Conservation (phyloP, 2,329 filamentous ascomycete species). For the Xylariaceae sp. region DNA sequence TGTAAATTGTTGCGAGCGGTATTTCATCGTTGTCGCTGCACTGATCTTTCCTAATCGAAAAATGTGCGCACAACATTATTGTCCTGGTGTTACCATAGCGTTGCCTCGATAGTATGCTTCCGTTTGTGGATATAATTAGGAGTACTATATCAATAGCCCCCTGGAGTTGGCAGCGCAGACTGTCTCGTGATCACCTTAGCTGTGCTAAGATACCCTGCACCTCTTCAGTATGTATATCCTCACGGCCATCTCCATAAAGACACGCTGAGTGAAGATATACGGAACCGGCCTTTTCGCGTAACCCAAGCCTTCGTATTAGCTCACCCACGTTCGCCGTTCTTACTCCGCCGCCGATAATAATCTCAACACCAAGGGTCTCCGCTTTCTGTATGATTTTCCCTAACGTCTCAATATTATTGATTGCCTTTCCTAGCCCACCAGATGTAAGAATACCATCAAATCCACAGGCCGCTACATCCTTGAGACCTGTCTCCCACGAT, state of each 20-base stretch:
- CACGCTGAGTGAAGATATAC: constrained; percentile 59
- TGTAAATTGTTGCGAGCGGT: constrained; percentile 1
- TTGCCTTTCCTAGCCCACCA: constrained; percentile 52
- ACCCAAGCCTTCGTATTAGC: constrained; percentile 34
- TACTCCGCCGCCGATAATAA: constrained; percentile 60
- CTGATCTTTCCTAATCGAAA: too few relatives aligned
- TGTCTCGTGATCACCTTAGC: constrained; percentile 9
- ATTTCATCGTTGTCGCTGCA: constrained; percentile 4
- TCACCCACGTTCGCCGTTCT: constrained; percentile 47
- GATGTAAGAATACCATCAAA: constrained; percentile 60
- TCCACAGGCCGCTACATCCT: constrained; percentile 48
- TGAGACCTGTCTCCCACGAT: constrained; percentile 40
- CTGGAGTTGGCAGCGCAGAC: too few relatives aligned
- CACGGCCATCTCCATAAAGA: constrained; percentile 31
- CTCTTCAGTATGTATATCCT: constrained; percentile 38
- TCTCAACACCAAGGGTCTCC: constrained; percentile 44
- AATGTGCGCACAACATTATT: too few relatives aligned
- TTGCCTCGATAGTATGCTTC: too few relatives aligned
- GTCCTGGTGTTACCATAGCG: too few relatives aligned
- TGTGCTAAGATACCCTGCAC: constrained; percentile 34
- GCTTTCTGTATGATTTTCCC: constrained; percentile 43
- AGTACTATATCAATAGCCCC: too few relatives aligned
- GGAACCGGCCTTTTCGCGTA: constrained; percentile 34
- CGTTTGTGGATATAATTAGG: too few relatives aligned
- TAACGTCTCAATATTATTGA: constrained; percentile 48